Conservation (phyloP, 1,284 basidiomycete genomes). For the Stereum hirsutum region DNA sequence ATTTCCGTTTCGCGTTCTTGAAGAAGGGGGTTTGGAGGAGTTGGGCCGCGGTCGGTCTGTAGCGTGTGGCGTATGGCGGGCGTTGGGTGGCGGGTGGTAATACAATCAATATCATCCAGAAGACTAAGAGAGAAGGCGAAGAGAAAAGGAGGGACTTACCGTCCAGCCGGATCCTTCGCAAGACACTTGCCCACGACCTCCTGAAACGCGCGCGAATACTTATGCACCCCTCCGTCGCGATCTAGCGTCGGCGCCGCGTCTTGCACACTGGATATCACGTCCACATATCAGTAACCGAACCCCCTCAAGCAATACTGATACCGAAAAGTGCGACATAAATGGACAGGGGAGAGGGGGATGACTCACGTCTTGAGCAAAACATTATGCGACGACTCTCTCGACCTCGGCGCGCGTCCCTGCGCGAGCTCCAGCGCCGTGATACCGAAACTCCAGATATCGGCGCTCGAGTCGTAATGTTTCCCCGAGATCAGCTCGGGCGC, state of each 20-base stretch:
- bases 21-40: conserved; percentile 79
- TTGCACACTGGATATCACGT: conserved; percentile 52
- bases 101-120: too few relatives aligned
- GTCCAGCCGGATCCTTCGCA: conserved; percentile 69
- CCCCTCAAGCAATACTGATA: not conserved
- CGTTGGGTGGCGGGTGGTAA: too few relatives aligned
- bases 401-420: conserved; percentile 76
- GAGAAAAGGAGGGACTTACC: conserved; percentile 26
- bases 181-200: conserved; percentile 79
- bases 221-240: conserved; percentile 61
- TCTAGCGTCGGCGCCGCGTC: conserved; percentile 69
- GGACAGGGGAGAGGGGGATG: not conserved
- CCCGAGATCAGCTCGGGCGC: conserved; percentile 85
- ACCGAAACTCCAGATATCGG: conserved; percentile 90
- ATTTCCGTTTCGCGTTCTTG: conserved; percentile 65
- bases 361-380: conserved; percentile 70
- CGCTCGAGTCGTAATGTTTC: conserved; percentile 74
- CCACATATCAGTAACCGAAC: too few relatives aligned
- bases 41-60: conserved; percentile 67
- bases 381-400: conserved; percentile 63
- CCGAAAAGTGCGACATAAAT: conserved; percentile 4
- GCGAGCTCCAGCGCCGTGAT: conserved; percentile 84
- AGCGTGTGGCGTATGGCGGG: too few relatives aligned
- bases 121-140: not conserved
- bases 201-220: conserved; percentile 76